Evolutionary conservation across 192 early-diverging fungal genomes (phyloP), one percentile per base, ranked within the genome.

Genomic region (Rhizophagus prolifer): DNA sequence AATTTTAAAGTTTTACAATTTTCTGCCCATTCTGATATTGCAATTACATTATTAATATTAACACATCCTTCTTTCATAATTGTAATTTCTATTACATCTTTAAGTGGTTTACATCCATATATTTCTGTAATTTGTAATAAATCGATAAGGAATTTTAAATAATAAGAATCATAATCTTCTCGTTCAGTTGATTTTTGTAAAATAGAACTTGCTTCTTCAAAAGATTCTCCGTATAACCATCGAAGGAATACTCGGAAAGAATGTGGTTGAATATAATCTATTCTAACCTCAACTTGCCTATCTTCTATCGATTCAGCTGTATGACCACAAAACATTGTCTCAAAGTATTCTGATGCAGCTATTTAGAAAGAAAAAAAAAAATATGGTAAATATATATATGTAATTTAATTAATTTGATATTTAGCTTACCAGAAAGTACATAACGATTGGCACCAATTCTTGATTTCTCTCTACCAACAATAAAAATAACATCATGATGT

Each of bases 401-500:
- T n/a, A n/a, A n/a, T n/a, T n/a, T n/a, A n/a, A n/a, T n/a, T n/a
- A n/a, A n/a, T n/a, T n/a, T n/a, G 31, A 34, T 34, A 34, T 34
- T 21, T 21, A 41, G 44, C 34, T 41, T 72, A 72, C 47, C 30
- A 30, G 70, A 28, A 31, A 72, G 47, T 7, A 72, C 70, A 58
- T 72, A 72, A 25, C 26, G 23, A 72, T 34, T 72, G 1, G 70
- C 70, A 58, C 50, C 70, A 28, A 41, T 26, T 6, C 14, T 41
- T 12, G 28, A 3, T 30, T 5, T 30, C 2, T 30, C 23, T 41
- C 44, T 9, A n/a, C 34, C 34, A n/a, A 72, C 70, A 30, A 13
- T 14, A 72, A 72, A 72, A 12, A 72, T n/a, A 4, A 58, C 54
- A 58, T 72, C 70, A n/a, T 72, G 70, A 14, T 63, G 61, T n/a